Percentiles rank a stretch among this genome's conserved stretches.
Conservation (phyloP, 176 grass and related monocot species). For the Rhynchospora pubera region DNA sequence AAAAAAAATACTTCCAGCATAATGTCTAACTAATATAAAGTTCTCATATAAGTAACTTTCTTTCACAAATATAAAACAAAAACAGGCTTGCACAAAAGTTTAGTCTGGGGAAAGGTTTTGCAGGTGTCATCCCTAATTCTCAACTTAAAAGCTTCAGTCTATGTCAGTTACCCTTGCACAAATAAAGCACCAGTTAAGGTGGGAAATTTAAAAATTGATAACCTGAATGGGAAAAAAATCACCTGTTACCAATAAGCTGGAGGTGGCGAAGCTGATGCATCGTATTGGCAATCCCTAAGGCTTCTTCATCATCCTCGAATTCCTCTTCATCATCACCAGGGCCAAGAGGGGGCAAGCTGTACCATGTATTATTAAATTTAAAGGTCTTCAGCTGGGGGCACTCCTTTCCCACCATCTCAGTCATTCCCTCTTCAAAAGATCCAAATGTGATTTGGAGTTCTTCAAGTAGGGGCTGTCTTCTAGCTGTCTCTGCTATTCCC, state of each 20-base stretch:
- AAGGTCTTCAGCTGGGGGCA: background rate
- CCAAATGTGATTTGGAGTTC: background rate
- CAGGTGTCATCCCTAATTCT: no score
- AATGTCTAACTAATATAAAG: no score
- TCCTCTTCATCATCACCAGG: background rate
- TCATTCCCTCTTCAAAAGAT: background rate
- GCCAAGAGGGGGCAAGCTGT: background rate
- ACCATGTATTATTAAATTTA: background rate
- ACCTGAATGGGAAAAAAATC: background rate
- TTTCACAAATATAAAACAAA: no score
- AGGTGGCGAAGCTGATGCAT: conserved; percentile 8
- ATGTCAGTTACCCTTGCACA: no score
- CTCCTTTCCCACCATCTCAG: background rate
- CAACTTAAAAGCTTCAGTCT: no score
- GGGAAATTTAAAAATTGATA: no score
- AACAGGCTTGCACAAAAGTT: no score
- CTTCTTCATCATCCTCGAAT: background rate
- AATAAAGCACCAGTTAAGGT: no score
- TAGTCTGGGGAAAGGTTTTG: no score
- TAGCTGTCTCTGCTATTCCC: background rate
- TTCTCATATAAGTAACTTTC: no score
- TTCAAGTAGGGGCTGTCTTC: background rate
- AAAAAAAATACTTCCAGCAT: no score
- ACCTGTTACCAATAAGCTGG: background rate
- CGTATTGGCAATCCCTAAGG: background rate